Base-by-base conservation (phyloP, 2,329 filamentous ascomycete genomes). In the Ascocoryne sarcoides region DNA sequence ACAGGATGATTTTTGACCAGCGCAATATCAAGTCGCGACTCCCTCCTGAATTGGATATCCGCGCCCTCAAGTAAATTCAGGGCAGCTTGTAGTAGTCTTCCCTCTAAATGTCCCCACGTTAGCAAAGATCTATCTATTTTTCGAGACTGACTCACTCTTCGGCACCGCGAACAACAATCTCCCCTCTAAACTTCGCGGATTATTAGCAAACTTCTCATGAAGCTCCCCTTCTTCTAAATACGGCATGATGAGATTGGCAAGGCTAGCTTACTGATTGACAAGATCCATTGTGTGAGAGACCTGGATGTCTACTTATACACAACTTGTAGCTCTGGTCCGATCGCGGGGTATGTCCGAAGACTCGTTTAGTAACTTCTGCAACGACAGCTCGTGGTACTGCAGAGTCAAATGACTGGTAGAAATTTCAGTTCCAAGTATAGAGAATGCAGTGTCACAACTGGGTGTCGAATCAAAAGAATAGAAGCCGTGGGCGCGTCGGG, bases 1-100 rank as follows among this genome's bases (percentile, higher is more conserved):
- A 98, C 87, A 26, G 85, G 86, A 19, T 92, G 79, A 67, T 98
- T 98, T 71, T 95, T 94, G 60, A 96, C 92, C 18, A 98, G 81
- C 12, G 92, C 92, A 59, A 98, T 95, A 63, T 98, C 92, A 56
- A 96, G 84, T 44, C 92, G 83, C 62, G 84, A 88, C 70, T 95
- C 88, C 59, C 92, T 82, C 62, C 85, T 82, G 70, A 98, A 98
- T 64, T 98, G 88, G 56, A 98, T 90, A 63, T 98, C 92, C 56
- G 84, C 87, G 51, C 92, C 92, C 59, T 89, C 75, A 40, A 98
- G 83, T 37, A 98, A 80, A 62, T 96, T 88, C 37, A 98, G 77
- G 40, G 85, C 79, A 43, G 86, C 79, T 65, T 87, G 77, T 65
- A 95, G 84, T 40, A 98, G 79, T 42, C 92, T 85, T 49, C 92